Conservation (phyloP, 495 filamentous ascomycete genomes). For the Aspergillus mulundensis region DNA sequence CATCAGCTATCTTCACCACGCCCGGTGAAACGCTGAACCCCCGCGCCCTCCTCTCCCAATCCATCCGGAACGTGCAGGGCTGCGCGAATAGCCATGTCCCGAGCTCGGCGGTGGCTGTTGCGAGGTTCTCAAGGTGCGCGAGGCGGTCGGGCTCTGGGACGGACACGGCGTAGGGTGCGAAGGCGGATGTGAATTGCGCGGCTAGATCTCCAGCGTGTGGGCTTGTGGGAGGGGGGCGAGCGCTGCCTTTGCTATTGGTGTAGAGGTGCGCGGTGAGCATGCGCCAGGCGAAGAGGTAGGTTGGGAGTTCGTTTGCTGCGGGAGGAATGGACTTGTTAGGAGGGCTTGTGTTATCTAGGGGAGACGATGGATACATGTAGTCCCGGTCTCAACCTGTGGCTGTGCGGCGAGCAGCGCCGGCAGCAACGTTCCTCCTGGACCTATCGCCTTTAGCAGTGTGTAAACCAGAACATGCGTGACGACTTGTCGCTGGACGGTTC, state of each 20-base stretch:
- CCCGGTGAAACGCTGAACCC: slow-evolving; percentile 16
- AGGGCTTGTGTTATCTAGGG: neutral
- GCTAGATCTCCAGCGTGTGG: neutral
- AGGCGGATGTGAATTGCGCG: slow-evolving; percentile 16
- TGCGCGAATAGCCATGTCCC: slow-evolving; percentile 27
- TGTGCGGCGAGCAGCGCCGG: slow-evolving; percentile 11
- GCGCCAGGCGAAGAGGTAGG: slow-evolving; percentile 22
- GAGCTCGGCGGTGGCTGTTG: slow-evolving; percentile 15
- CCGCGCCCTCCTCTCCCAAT: slow-evolving; percentile 9
- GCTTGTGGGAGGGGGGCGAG: neutral
- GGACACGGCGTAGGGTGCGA: slow-evolving; percentile 19
- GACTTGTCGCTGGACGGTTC: slow-evolving; percentile 13
- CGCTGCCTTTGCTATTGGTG: neutral
- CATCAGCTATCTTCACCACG: slow-evolving; percentile 22
- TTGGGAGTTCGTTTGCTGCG: too few relatives aligned
- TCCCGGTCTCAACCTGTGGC: neutral
- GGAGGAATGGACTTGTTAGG: too few relatives aligned
- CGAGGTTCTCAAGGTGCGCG: slow-evolving; percentile 17
- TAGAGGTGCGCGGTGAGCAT: slow-evolving; percentile 24
- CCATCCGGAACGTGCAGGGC: slow-evolving; percentile 23
- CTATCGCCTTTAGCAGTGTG: slow-evolving; percentile 17
- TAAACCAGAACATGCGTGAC: slow-evolving; percentile 21
- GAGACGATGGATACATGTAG: neutral
- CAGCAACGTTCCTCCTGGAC: slow-evolving; percentile 15
- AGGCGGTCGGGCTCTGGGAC: slow-evolving; percentile 14